Percentiles rank a stretch among this genome's conserved stretches.
These are phyloP conservation scores for Cyberlindnera samutprakarnensis DNA, from an alignment of 805 yeast species.

Conservation along the genomic window DNA sequence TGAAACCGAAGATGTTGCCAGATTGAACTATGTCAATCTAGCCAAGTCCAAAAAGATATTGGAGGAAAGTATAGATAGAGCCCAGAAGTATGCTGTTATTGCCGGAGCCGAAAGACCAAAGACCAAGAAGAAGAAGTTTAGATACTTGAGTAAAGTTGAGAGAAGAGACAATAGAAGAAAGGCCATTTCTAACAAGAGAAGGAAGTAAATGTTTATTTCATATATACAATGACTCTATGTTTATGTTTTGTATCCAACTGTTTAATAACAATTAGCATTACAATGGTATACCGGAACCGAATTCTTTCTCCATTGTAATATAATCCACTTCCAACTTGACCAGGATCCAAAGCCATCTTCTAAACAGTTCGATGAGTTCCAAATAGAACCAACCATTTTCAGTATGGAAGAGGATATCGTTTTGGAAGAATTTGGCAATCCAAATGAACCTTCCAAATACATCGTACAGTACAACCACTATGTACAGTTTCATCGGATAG, in stretches of 20 bases:
- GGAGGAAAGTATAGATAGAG: constrained; percentile 67
- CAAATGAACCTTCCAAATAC: constrained; percentile 67
- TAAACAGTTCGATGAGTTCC: constrained; percentile 65
- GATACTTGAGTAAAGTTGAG: constrained; percentile 79
- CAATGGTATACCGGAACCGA: too few relatives aligned
- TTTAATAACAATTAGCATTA: too few relatives aligned
- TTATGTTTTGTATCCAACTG: too few relatives aligned
- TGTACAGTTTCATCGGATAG: constrained; percentile 34
- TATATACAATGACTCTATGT: background rate
- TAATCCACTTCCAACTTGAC: constrained; percentile 75
- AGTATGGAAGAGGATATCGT: constrained; percentile 16
- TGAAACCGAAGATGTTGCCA: constrained; percentile 50
- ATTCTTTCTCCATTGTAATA: constrained; percentile 5
- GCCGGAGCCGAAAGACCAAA: constrained; percentile 22
- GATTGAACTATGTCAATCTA: constrained; percentile 65
- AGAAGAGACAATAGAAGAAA: constrained; percentile 53
- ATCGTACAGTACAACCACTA: constrained; percentile 51
- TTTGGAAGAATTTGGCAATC: constrained; percentile 45
- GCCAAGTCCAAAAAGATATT: constrained; percentile 60
- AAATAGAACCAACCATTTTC: constrained; percentile 59
- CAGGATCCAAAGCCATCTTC: constrained; percentile 89
- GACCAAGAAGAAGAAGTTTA: constrained; percentile 68
- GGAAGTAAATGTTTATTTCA: constrained; percentile 10
- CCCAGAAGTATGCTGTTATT: constrained; percentile 73
- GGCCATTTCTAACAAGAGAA: constrained; percentile 30